Evolutionary conservation across 2,329 filamentous ascomycete species (phyloP), one percentile per base, ranked within the genome.

Genomic region (Microsporum audouinii): DNA sequence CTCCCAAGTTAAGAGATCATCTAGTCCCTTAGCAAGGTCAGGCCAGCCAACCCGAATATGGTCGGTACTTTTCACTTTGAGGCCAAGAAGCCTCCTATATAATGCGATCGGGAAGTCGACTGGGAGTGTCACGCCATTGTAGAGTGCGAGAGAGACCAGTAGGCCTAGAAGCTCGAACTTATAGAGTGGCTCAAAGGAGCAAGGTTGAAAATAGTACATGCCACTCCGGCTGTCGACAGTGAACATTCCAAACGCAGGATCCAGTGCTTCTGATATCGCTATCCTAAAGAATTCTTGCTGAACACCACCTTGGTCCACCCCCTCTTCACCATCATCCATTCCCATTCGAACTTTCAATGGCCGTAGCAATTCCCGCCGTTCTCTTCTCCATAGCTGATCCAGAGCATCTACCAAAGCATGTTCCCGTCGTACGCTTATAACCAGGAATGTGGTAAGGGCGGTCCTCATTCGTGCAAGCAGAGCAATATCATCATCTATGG

Each of bases 281-380:
- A 96, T 76, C 14, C 90, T 85, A 76, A 99, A 97, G 71, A 96
- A 97, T 65, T 99, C 94, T 71, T 96, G 91, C 68, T 96, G 92
- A 0, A 99, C 91, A 64, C 94, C 94, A 49, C 94, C 94, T 57
- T 92, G 90, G 72, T 99, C 94, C 38, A 95, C 84, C 0, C 94
- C 94, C 71, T 95, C 86, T 72, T 97, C 94, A 34, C 90, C 89
- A 59, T 80, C 80, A 38, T 89, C 86, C 70, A 90, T 87, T 2
- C 91, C 91, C 61, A 97, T 83, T 58, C 89, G 86, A 6, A 99
- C 87, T 68, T 96, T 96, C 38, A 99, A 76, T 0, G 94, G 94
- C 31, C 90, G 84, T 68, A 92, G 78, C 2, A 97, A 77, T 74
- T 96, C 90, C 39, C 88, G 82, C 68, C 85, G 84, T 72, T 96